Percentiles rank a stretch among this genome's conserved stretches.
These are phyloP conservation scores for Aspergillus sp. DNA, from an alignment of 2,329 filamentous ascomycete genomes.

Conservation along the genomic window DNA sequence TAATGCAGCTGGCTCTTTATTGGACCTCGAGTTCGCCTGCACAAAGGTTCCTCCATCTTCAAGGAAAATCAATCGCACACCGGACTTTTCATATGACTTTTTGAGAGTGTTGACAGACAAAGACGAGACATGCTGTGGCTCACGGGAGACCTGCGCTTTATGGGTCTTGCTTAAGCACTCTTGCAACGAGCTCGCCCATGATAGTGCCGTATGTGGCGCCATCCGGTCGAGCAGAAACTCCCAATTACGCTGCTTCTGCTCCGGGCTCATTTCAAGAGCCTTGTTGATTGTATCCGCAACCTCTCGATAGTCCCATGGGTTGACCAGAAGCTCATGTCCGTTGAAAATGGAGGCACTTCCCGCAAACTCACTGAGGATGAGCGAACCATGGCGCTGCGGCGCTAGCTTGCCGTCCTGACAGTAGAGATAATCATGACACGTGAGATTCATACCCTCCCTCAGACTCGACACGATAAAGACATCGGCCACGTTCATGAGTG, in stretches of 20 bases:
- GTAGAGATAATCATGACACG: constrained; percentile 83
- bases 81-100: constrained; percentile 57
- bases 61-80: constrained; percentile 72
- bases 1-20: constrained; percentile 69
- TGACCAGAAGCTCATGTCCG: constrained; percentile 72
- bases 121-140: constrained; percentile 73
- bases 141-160: constrained; percentile 70
- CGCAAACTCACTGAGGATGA: constrained; percentile 91
- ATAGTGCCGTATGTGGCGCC: constrained; percentile 68
- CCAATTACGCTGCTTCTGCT: constrained; percentile 70
- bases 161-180: constrained; percentile 64
- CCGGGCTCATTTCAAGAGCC: constrained; percentile 71
- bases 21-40: constrained; percentile 65
- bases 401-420: constrained; percentile 74
- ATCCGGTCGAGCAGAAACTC: constrained; percentile 64
- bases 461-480: constrained; percentile 88
- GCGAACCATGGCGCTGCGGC: constrained; percentile 71
- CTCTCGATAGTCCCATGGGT: constrained; percentile 88
- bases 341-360: constrained; percentile 80
- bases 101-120: constrained; percentile 60
- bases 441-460: constrained; percentile 94
- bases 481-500: constrained; percentile 78
- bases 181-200: constrained; percentile 71
- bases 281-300: constrained; percentile 77
- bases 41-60: constrained; percentile 86